Base-by-base conservation (phyloP, 495 filamentous ascomycete species). In the Lasiosphaeris hirsuta region DNA sequence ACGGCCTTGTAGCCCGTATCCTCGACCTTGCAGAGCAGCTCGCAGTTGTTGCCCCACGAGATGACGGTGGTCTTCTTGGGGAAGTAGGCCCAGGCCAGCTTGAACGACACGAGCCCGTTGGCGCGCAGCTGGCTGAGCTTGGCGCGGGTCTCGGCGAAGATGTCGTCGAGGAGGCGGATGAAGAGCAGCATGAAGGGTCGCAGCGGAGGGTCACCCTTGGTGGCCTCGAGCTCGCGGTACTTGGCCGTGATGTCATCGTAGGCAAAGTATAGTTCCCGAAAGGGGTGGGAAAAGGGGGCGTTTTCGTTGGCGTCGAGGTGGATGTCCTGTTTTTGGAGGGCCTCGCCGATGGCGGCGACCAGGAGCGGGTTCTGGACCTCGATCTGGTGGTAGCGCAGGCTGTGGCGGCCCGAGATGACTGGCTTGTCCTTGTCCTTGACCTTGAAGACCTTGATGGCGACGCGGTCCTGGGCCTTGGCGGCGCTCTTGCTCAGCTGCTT, bases 391-490 rank as follows among this genome's bases (percentile, higher is more conserved):
- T 69, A 66, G 14, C 64, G 70, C 17, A 76, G 60, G 10, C 61
- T 59, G 30, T 53, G 62, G 33, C 58, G 55, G 35, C 74, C 74
- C 9, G 60, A 61, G 42, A 74, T 64, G 45, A 66, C 64, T 34
- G 62, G 59, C 62, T 74, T 68, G 9, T 60, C 56, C 10, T 19
- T 40, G 57, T 76, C 72, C 54, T 71, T 72, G 58, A 69, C 51
- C 60, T 74, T 75, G 70, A 59, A 75, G 33, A 75, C 64, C 51
- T 67, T 69, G 59, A 76, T 70, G 48, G 72, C 72, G 19, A 72
- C 71, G 19, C 68, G 63, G 55, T 67, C 60, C 50, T 76, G 64
- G 11, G 65, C 65, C 48, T 67, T 70, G 45, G 65, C 65, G 3
- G 61, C 63, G 53, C 61, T 67, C 39, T 67, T 68, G 60, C 59